Percentiles rank a stretch among this genome's conserved stretches.
Evolutionary conservation across 805 yeast species (phyloP).

Genomic region (Yamadazyma paraphyllophila): DNA sequence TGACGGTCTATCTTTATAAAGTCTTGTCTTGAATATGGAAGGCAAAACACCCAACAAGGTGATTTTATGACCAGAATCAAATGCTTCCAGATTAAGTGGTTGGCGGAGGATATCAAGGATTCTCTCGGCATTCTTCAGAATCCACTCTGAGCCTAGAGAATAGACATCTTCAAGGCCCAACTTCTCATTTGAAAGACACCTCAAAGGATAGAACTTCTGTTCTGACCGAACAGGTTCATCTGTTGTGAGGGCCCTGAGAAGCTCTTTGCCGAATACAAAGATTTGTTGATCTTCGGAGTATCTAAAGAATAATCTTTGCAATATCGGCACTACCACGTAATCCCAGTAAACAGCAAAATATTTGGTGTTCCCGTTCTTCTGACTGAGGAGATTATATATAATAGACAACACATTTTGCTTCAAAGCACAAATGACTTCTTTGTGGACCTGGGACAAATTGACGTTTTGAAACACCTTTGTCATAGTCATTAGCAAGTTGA

Average conservation of each 20-base stretch:
- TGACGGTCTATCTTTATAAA: not conserved
- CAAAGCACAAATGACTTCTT: conserved; percentile 21
- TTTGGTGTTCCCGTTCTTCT: conserved; percentile 16
- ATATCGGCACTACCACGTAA: conserved; percentile 29
- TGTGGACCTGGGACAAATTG: conserved; percentile 17
- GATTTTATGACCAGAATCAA: conserved; percentile 13
- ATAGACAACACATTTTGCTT: conserved; percentile 29
- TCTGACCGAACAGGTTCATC: not conserved
- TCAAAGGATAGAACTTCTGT: conserved; percentile 4
- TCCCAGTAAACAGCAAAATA: conserved; percentile 39
- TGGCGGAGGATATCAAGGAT: conserved; percentile 19
- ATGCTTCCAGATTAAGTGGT: conserved; percentile 17
- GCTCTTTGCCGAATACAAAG: not conserved
- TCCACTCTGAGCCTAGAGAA: conserved; percentile 35
- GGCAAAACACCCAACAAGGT: conserved; percentile 1
- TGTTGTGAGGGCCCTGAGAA: not conserved
- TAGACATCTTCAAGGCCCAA: conserved; percentile 28
- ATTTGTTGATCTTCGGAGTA: conserved; percentile 12
- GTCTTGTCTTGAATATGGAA: not conserved
- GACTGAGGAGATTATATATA: conserved; percentile 15
- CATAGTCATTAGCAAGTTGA: conserved; percentile 1
- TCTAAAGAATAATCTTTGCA: conserved; percentile 33
- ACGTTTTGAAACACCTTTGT: conserved; percentile 1
- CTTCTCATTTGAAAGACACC: conserved; percentile 34
- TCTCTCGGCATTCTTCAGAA: conserved; percentile 28